Evolutionary conservation across 2,329 filamentous ascomycete species (phyloP), one percentile per base, ranked within the genome.

Genomic region (Pestalotiopsis sp.): DNA sequence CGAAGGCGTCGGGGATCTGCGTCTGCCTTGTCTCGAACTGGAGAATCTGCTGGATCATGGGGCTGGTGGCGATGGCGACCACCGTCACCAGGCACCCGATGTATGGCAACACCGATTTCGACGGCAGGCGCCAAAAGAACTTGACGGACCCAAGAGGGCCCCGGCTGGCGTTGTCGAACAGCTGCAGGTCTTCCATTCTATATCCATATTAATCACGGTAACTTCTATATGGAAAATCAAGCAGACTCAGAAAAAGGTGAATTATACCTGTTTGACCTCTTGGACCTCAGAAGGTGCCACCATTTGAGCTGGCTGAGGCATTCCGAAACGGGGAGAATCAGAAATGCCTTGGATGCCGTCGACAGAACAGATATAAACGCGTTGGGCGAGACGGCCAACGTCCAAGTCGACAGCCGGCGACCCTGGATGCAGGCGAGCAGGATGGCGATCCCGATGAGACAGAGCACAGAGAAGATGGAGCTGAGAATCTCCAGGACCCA

Each of bases 281-380:
- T 45, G 36, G 64, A 66, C 13, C 39, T n/a, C 6, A 66, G n/a
- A 3, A 66, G n/a, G n/a, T 66, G 36, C n/a, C 56, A 14, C 64
- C 64, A 66, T 20, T 66, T 66, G 3, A 66, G 36, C 20, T 66
- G 64, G 31, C 64, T 60, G 12, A 66, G 27, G 11, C 64, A 66
- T 58, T 66, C 64, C 1, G 64, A 60, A n/a, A 60, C 64, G 4
- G 64, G 56, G 3, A 41, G 36, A 27, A 66, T 60, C 2, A 66
- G 56, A 31, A 14, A 66, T 1, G 64, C 64, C 7, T 66, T 60
- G 3, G 64, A 60, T 4, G 64, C 64, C 11, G 64, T 66, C 6
- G 52, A 60, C 13, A 66, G 14, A 11, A 66, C 56, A 6, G 64
- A 60, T 14, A 66, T 60, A 6, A 66, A 25, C 12, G 64, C 56